Evolutionary conservation across 2,329 filamentous ascomycete species (phyloP).

Genomic region (Curvularia verruculosa): DNA sequence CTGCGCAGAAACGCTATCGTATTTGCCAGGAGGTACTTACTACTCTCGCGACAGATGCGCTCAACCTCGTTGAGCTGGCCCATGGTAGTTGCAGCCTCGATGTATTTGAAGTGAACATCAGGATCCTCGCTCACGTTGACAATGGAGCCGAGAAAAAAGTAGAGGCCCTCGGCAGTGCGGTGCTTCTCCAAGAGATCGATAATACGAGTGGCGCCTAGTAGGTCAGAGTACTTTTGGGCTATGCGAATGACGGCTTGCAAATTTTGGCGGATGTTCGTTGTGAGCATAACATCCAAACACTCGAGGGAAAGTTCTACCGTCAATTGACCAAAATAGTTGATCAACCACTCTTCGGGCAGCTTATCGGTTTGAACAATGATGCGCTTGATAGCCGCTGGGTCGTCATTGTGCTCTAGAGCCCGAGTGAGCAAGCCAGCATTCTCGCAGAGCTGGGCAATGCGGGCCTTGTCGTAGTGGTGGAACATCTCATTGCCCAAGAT

Average conservation of each 20-base stretch:
- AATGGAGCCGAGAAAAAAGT: conserved; percentile 97
- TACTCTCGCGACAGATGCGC: conserved; percentile 94
- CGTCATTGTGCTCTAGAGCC: conserved; percentile 93
- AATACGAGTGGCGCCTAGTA: conserved; percentile 83
- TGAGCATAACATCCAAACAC: conserved; percentile 95
- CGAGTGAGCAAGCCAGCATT: conserved; percentile 75
- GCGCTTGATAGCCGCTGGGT: conserved; percentile 87
- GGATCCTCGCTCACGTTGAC: conserved; percentile 95
- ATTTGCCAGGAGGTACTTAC: not conserved
- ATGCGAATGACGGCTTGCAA: conserved; percentile 93
- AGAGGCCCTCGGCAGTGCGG: conserved; percentile 93
- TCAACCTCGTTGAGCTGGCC: conserved; percentile 94
- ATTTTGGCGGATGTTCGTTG: conserved; percentile 95
- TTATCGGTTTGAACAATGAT: conserved; percentile 85
- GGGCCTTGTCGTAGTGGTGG: conserved; percentile 89
- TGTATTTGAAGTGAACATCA: conserved; percentile 99
- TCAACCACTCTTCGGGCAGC: conserved; percentile 88
- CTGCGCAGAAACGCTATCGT: not conserved
- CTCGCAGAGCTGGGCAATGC: conserved; percentile 90
- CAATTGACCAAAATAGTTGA: conserved; percentile 89
- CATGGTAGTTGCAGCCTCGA: conserved; percentile 94
- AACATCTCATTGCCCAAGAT: conserved; percentile 99
- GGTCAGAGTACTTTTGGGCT: conserved; percentile 96
- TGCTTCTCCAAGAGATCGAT: conserved; percentile 98
- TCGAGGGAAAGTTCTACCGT: conserved; percentile 95